Percentiles rank a stretch among this genome's conserved stretches.
Conservation (phyloP, 139 green algal species). For the Chlamydomonas schloesseri region DNA sequence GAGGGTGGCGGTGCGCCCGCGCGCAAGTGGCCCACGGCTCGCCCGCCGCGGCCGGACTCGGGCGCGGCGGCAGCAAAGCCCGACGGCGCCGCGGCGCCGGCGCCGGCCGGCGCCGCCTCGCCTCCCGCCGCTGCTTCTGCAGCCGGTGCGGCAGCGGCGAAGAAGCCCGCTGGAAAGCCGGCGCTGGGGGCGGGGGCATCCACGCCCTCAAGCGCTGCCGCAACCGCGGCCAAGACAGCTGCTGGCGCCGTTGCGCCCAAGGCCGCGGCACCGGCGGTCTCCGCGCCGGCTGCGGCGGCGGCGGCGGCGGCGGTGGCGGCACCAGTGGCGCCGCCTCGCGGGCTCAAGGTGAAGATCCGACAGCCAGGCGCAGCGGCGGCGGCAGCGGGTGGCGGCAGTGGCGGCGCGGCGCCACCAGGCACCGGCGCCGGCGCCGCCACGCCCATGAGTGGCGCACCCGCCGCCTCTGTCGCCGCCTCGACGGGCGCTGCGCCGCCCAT, state of each 20-base stretch:
- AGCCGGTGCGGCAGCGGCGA: background rate
- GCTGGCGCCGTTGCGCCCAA: background rate
- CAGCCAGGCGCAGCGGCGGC: background rate
- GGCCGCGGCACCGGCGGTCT: too few species aligned
- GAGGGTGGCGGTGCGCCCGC: background rate
- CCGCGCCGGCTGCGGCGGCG: background rate
- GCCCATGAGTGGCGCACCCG: too few species aligned
- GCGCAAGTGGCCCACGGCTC: constrained; percentile 6
- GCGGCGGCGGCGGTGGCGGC: too few species aligned
- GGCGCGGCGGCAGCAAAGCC: background rate
- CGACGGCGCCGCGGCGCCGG: background rate
- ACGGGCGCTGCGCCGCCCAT: background rate
- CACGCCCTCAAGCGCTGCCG: background rate
- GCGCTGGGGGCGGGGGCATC: too few species aligned
- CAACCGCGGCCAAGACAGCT: too few species aligned
- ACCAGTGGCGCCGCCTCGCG: background rate
- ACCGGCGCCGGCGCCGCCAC: too few species aligned
- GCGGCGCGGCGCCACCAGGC: background rate
- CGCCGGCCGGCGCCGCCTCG: background rate
- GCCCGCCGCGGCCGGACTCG: background rate
- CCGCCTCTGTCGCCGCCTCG: background rate
- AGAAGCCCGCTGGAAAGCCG: too few species aligned
- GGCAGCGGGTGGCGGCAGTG: background rate
- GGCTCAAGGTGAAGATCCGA: constrained; percentile 18
- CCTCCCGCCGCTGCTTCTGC: too few species aligned